Evolutionary conservation across 495 filamentous ascomycete genomes (phyloP).

Genomic region (Astrocystis sublimbata): DNA sequence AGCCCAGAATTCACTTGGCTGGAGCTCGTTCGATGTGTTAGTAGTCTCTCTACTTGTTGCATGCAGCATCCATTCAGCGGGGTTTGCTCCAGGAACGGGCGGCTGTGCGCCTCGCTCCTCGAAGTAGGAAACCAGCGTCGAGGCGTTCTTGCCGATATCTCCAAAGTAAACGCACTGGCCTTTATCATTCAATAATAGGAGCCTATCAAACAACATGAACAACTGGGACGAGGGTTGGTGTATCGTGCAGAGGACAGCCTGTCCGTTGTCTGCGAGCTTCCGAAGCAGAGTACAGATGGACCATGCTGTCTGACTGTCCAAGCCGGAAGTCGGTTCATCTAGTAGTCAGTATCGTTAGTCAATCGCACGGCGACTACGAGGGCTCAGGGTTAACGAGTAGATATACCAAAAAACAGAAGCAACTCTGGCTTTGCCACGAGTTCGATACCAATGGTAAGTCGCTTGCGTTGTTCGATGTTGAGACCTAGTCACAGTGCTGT

Average conservation of each 20-base stretch:
- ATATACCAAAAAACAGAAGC: background rate
- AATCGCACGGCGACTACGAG: background rate
- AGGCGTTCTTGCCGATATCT: conserved; percentile 38
- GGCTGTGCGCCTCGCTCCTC: conserved; percentile 54
- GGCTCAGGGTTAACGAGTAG: background rate
- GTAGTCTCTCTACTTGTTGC: background rate
- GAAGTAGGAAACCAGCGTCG: conserved; percentile 47
- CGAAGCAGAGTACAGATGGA: conserved; percentile 64
- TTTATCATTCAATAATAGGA: conserved; percentile 52
- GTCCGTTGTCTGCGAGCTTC: conserved; percentile 71
- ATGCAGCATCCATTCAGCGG: conserved; percentile 69
- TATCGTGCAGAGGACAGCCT: conserved; percentile 80
- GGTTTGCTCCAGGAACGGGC: conserved; percentile 59
- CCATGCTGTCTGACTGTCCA: conserved; percentile 73
- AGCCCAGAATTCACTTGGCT: too few relatives aligned
- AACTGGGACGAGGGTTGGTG: conserved; percentile 66
- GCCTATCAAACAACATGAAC: conserved; percentile 51
- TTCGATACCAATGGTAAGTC: conserved; percentile 14
- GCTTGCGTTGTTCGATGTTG: conserved; percentile 34
- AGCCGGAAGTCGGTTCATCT: conserved; percentile 75
- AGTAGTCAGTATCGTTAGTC: conserved; percentile 16
- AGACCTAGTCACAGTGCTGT: conserved; percentile 45
- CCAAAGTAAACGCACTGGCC: conserved; percentile 60
- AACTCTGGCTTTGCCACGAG: conserved; percentile 13
- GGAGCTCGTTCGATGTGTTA: background rate